Evolutionary conservation across 1,139 yeast genomes (phyloP), one percentile per base, ranked within the genome.

Genomic region (Hemisphaericaspora lyxosophila): DNA sequence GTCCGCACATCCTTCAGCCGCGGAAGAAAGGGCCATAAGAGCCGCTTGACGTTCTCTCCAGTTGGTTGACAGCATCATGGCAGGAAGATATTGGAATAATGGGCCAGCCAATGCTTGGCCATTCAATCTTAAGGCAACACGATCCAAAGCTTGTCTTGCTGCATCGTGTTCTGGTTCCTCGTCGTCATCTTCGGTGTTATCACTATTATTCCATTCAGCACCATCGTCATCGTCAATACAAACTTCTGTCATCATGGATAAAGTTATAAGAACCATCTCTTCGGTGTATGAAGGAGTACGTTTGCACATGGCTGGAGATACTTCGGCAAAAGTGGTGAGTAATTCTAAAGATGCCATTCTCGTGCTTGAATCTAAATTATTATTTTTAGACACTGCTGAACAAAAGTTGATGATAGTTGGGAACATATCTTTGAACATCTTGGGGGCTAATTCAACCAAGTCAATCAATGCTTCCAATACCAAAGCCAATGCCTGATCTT

Each of bases 21-120:
- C 96, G 7, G 96, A 84, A 1, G 97, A 88, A 32, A 92, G 69
- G 0, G 97, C 97, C 97, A 92, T 92, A 42, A 92, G 70, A 2
- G 97, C 96, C 12, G 96, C 98, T 60, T 89, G 96, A 45, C 97
- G 83, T 60, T 89, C 95, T 60, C 95, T 82, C 98, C 98, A 92
- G 46, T 80, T 77, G 27, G 67, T 55, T 2, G 95, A 83, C 41
- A 70, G 70, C 24, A 86, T 64, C 96, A 92, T 85, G 39, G 78
- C 78, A 11, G 97, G 96, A 46, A 92, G 70, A 62, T 80, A 85
- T 54, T 84, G 88, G 65, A 92, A 92, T 42, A 92, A 69, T 16
- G 96, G 95, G 16, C 82, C 83, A 12, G 95, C 94, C 46, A 92
- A 72, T 7, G 84, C 73, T 55, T 82, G 84, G 30, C 97, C 97